Base-by-base conservation (phyloP, 2,329 filamentous ascomycete species). In the Microsporum ferrugineum region DNA sequence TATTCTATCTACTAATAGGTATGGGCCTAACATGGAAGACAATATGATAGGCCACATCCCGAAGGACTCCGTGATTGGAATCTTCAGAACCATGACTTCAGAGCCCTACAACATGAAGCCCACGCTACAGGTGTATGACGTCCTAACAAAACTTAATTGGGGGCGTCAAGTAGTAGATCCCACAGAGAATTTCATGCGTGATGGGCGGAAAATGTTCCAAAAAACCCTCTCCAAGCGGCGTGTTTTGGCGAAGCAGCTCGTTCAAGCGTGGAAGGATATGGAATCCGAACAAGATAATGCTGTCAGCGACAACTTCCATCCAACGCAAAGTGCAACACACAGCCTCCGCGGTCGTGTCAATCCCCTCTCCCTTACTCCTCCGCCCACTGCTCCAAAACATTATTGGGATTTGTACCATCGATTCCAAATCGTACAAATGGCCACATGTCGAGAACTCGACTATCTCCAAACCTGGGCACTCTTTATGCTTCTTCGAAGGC, bases 21-120 rank as follows among this genome's bases (percentile, higher is more conserved):
- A 73, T 72, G 56, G 71, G 66, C 39, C 63, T 63, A 56, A 73
- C 65, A 60, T 61, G 72, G 47, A 65, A 56, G 62, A 68, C 34
- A 63, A 65, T 45, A 57, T 39, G 5, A 57, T 65, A 8, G 75
- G 72, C 51, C 61, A 71, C 61, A 68, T 85, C 5, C 69, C 75
- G 0, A 55, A 68, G 2, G 63, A 73, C 2, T 75, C 80, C n/a
- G 72, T 87, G 3, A 69, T 77, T 43, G 70, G 75, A 3, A 69
- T 90, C 23, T 88, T 82, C 77, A 62, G 80, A 0, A 78, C 78
- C 23, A 87, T 89, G 82, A 82, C 75, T 0, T 75, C 77, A 2
- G 70, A 74, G n/a, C 82, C 83, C 0, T 83, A 84, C 73, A 78
- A 79, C 60, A 70, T 86, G 56, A 65, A 73, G 5, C 84, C 86